phyloP scores from a whole-genome alignment of 306 rosid species.

The Rosa multiflora region DNA sequence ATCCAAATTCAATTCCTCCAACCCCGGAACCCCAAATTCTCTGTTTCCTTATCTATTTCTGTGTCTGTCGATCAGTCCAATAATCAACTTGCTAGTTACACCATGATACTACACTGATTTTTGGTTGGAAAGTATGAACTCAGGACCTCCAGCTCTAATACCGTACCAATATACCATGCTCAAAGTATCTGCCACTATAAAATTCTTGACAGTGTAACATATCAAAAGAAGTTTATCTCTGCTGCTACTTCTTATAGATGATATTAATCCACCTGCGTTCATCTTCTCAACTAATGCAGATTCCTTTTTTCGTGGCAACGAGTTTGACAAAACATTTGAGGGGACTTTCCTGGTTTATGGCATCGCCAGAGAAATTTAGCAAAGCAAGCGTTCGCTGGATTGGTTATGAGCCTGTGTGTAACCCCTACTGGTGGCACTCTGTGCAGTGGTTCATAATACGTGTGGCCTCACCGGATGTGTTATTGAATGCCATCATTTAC shows the following conservation, averaged over 20 bases:
- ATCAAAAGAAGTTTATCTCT: background rate
- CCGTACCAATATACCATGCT: no score
- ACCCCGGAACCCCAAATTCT: no score
- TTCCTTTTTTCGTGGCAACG: conserved; percentile 30
- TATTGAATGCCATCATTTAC: background rate
- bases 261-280: background rate
- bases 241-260: background rate
- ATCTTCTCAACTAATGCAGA: conserved; percentile 13
- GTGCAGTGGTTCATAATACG: conserved; percentile 19
- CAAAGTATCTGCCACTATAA: background rate
- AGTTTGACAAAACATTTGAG: conserved; percentile 28
- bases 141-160: background rate
- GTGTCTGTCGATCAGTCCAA: background rate
- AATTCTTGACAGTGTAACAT: no score
- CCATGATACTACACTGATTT: background rate
- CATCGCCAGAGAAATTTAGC: conserved; percentile 30
- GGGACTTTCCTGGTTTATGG: conserved; percentile 4
- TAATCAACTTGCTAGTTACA: no score
- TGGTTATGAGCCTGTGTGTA: conserved; percentile 25
- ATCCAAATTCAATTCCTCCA: background rate
- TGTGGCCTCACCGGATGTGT: conserved; percentile 8
- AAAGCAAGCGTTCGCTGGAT: conserved; percentile 33
- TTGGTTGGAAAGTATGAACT: background rate
- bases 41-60: background rate
- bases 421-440: conserved; percentile 32